These are phyloP conservation scores for Microbotryum silenes-acaulis DNA, from an alignment of 1,284 basidiomycete genomes.

Conservation along the genomic window DNA sequence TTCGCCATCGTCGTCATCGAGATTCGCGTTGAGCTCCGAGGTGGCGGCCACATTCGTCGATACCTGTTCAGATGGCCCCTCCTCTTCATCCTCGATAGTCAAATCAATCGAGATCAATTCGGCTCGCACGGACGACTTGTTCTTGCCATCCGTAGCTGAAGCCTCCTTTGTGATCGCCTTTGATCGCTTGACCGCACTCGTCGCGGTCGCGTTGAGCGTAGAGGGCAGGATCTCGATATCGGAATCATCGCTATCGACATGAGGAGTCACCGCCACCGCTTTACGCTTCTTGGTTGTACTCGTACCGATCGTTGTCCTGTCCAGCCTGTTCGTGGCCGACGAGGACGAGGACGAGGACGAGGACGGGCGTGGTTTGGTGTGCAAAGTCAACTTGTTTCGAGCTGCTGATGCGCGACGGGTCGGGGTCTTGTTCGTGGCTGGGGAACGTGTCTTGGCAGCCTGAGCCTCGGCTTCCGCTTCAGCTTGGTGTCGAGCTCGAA, in stretches of 20 bases:
- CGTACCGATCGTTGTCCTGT: background rate
- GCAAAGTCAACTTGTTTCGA: too few species aligned
- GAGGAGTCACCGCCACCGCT: conserved; percentile 3
- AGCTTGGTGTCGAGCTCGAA: too few species aligned
- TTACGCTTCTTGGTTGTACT: background rate
- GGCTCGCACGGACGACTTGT: background rate
- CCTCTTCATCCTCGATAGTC: conserved; percentile 23
- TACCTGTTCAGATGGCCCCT: conserved; percentile 17
- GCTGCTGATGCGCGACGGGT: too few species aligned
- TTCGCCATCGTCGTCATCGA: conserved; percentile 7
- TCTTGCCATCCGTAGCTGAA: background rate
- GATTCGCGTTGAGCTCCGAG: conserved; percentile 9
- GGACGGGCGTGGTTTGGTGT: too few species aligned
- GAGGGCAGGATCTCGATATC: background rate
- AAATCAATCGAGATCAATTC: background rate
- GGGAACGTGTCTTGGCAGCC: too few species aligned
- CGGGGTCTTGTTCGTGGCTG: too few species aligned
- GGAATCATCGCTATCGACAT: conserved; percentile 2
- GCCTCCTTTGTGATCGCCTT: too few species aligned
- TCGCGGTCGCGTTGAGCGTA: background rate
- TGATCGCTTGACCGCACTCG: background rate
- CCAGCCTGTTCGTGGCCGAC: background rate
- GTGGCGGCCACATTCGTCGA: conserved; percentile 11
- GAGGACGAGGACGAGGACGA: too few species aligned
- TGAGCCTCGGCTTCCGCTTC: too few species aligned